Evolutionary conservation across 2,329 filamentous ascomycete species (phyloP).

Genomic region (Scortechinia acanthostroma): DNA sequence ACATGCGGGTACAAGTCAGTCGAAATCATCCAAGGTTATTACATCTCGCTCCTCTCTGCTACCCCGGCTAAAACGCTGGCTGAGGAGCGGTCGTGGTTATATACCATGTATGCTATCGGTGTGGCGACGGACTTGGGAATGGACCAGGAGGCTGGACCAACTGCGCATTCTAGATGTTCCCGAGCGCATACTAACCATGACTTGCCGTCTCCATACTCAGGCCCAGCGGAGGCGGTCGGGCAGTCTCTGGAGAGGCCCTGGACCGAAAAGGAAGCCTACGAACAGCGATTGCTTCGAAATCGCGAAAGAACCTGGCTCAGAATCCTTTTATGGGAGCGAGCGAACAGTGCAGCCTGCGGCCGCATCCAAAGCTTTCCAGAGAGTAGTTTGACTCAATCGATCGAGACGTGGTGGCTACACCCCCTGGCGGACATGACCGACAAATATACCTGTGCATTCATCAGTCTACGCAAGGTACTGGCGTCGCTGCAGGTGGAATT

Average conservation of each 20-base stretch:
- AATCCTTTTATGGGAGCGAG: constrained; percentile 18
- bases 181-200: background rate
- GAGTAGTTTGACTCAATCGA: constrained; percentile 11
- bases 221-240: background rate
- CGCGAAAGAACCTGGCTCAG: constrained; percentile 17
- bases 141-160: constrained; percentile 9
- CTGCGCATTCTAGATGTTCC: background rate
- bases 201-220: background rate
- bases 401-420: constrained; percentile 17
- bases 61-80: constrained; percentile 13
- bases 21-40: constrained; percentile 19
- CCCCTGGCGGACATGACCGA: constrained; percentile 15
- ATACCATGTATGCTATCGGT: constrained; percentile 17
- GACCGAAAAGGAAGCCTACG: background rate
- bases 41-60: constrained; percentile 16
- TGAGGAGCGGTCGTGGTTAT: constrained; percentile 17
- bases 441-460: constrained; percentile 17
- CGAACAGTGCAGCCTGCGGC: constrained; percentile 16
- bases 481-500: constrained; percentile 11
- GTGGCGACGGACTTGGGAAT: constrained; percentile 14
- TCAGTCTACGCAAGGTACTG: constrained; percentile 11
- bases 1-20: constrained; percentile 16
- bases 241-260: background rate
- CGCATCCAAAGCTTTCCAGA: constrained; percentile 16
- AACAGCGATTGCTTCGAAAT: constrained; percentile 10